Percentiles rank a stretch among this genome's conserved stretches.
Conservation (phyloP, 1,284 basidiomycete species). For the Nidula niveotomentosa region DNA sequence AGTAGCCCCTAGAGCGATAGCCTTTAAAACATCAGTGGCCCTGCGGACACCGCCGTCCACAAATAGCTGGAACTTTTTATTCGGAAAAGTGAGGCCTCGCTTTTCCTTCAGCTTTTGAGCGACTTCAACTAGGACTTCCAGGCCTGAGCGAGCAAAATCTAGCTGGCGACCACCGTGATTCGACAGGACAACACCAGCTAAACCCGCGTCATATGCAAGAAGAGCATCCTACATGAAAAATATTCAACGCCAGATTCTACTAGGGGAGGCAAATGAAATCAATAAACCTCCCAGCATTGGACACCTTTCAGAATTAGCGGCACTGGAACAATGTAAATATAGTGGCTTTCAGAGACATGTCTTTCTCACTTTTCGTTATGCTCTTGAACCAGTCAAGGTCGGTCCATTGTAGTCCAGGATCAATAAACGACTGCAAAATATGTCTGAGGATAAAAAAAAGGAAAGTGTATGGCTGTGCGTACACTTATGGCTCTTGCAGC, state of each 20-base stretch:
- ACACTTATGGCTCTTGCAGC: constrained; percentile 94
- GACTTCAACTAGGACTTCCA: constrained; percentile 90
- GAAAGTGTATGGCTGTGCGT: constrained; percentile 20
- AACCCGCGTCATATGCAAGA: constrained; percentile 80
- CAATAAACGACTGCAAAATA: constrained; percentile 81
- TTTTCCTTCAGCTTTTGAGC: constrained; percentile 71
- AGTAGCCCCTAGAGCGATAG: constrained; percentile 88
- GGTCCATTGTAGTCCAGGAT: constrained; percentile 85
- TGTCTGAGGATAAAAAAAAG: neutral
- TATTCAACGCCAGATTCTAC: neutral
- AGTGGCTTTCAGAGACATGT: too few relatives aligned
- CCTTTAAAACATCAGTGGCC: constrained; percentile 92
- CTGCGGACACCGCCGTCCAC: constrained; percentile 92
- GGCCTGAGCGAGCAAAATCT: constrained; percentile 88
- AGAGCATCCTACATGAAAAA: constrained; percentile 67
- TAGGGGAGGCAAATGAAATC: neutral
- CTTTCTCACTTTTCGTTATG: constrained; percentile 75
- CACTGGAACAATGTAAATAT: constrained; percentile 45
- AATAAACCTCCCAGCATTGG: constrained; percentile 81
- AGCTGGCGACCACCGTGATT: constrained; percentile 94
- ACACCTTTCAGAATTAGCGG: constrained; percentile 93
- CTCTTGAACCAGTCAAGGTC: constrained; percentile 88
- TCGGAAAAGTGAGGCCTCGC: constrained; percentile 63
- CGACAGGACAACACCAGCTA: constrained; percentile 85
- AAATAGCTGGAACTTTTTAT: constrained; percentile 82